phyloP scores from a whole-genome alignment of 2,329 filamentous ascomycete species.

The Biscogniauxia marginata region DNA sequence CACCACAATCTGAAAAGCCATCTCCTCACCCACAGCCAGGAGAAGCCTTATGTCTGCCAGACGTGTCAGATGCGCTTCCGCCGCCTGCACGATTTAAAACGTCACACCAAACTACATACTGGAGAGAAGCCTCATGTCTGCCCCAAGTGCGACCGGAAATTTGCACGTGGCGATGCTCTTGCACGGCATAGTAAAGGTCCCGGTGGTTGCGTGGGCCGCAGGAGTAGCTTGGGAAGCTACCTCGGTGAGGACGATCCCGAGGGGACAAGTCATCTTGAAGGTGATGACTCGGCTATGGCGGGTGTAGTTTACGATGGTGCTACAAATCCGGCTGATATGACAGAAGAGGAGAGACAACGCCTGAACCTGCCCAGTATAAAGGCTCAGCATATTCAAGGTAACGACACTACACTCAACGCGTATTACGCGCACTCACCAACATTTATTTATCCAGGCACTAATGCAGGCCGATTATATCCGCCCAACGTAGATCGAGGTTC shows the following conservation, averaged over 20 bases:
- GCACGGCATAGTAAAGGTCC: conserved; percentile 94
- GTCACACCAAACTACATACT: conserved; percentile 94
- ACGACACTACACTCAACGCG: conserved; percentile 47
- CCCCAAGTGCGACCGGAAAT: conserved; percentile 89
- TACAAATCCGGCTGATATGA: conserved; percentile 59
- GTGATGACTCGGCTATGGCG: conserved; percentile 57
- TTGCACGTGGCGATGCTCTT: conserved; percentile 91
- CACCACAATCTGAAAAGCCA: conserved; percentile 98
- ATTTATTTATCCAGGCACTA: conserved; percentile 64
- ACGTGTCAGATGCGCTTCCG: conserved; percentile 93
- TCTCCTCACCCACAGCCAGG: conserved; percentile 94
- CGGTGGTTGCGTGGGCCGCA: conserved; percentile 88
- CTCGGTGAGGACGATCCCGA: conserved; percentile 73
- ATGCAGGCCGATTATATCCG: conserved; percentile 58
- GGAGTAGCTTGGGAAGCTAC: conserved; percentile 82
- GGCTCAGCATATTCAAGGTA: conserved; percentile 63
- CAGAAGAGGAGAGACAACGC: conserved; percentile 59
- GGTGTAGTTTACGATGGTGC: conserved; percentile 54
- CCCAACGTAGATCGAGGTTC: conserved; percentile 58
- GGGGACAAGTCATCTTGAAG: conserved; percentile 45
- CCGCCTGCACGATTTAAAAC: conserved; percentile 89
- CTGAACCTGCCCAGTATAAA: conserved; percentile 75
- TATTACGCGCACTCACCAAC: conserved; percentile 66
- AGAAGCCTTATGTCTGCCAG: conserved; percentile 93
- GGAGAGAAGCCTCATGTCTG: conserved; percentile 95